Percentiles rank a stretch among this genome's conserved stretches.
phyloP scores from a whole-genome alignment of 2,329 filamentous ascomycete genomes.

The Epichloe bromicola region DNA sequence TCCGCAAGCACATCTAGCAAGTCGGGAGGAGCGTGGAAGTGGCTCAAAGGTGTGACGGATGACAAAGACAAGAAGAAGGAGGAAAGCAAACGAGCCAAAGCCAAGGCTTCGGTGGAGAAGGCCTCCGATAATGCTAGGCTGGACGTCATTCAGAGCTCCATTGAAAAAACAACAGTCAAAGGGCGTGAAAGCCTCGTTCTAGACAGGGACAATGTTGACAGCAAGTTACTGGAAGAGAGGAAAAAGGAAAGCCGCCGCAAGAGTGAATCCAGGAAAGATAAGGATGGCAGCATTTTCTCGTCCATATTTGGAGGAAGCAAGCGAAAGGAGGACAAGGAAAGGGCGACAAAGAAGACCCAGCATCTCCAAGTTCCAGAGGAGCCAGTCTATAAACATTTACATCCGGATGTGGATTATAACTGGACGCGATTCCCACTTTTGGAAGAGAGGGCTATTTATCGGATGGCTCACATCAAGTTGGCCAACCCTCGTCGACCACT shows the following conservation, averaged over 20 bases:
- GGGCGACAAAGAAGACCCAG: constrained; percentile 58
- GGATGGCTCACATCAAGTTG: constrained; percentile 97
- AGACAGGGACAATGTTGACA: constrained; percentile 62
- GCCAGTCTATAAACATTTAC: constrained; percentile 54
- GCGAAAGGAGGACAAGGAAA: constrained; percentile 72
- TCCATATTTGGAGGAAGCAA: constrained; percentile 85
- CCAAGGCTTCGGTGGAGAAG: constrained; percentile 42
- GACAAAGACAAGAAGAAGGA: constrained; percentile 49
- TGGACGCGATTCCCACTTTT: constrained; percentile 93
- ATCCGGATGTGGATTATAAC: constrained; percentile 85
- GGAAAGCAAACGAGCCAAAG: constrained; percentile 55
- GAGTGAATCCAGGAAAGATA: constrained; percentile 74
- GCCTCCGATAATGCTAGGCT: constrained; percentile 68
- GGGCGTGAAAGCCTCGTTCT: constrained; percentile 74
- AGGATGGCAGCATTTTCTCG: constrained; percentile 85
- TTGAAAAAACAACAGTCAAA: constrained; percentile 52
- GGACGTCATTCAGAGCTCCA: constrained; percentile 77
- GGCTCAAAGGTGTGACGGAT: constrained; percentile 68
- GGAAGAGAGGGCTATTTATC: constrained; percentile 92
- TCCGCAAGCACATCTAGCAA: constrained; percentile 51
- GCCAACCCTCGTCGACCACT: constrained; percentile 90
- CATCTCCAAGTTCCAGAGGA: constrained; percentile 72
- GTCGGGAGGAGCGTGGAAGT: constrained; percentile 56
- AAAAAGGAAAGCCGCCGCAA: constrained; percentile 76
- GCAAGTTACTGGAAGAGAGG: constrained; percentile 64